phyloP scores from a whole-genome alignment of 306 rosid genomes.

The Cucumis hystrix region DNA sequence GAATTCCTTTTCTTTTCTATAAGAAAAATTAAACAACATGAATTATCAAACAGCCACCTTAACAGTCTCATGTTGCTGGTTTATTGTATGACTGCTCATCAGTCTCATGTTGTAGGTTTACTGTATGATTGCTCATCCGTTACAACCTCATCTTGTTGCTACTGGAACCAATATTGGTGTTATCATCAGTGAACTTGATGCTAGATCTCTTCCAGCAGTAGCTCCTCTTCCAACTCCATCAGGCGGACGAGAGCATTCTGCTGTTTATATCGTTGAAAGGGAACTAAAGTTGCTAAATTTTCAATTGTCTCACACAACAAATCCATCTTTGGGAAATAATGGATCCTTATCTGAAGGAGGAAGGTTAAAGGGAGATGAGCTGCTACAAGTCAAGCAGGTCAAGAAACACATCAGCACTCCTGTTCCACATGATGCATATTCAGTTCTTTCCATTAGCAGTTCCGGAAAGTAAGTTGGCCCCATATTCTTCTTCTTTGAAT shows the following conservation, averaged over 20 bases:
- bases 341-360: conserved; percentile 78
- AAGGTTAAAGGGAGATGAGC: conserved; percentile 80
- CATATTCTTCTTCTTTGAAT: conserved; percentile 1
- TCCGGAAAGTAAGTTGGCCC: conserved; percentile 87
- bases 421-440: conserved; percentile 95
- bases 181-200: conserved; percentile 83
- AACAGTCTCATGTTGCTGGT: conserved; percentile 33
- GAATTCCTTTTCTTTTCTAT: neutral
- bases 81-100: conserved; percentile 84
- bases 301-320: conserved; percentile 80
- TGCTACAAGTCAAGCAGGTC: conserved; percentile 81
- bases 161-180: conserved; percentile 95
- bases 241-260: conserved; percentile 87
- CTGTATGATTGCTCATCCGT: conserved; percentile 87
- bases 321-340: conserved; percentile 93
- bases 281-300: conserved; percentile 78
- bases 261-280: conserved; percentile 79
- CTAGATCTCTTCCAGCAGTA: conserved; percentile 94
- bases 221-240: conserved; percentile 83
- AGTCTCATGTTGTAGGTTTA: conserved; percentile 50
- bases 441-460: conserved; percentile 93
- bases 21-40: neutral
- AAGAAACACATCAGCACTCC: conserved; percentile 92
- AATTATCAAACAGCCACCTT: neutral
- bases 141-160: conserved; percentile 98